A percentile compares a stretch with the other conserved stretches of the same genome.
Conservation (phyloP, 2,329 filamentous ascomycete genomes). For the Boeremia exigua region DNA sequence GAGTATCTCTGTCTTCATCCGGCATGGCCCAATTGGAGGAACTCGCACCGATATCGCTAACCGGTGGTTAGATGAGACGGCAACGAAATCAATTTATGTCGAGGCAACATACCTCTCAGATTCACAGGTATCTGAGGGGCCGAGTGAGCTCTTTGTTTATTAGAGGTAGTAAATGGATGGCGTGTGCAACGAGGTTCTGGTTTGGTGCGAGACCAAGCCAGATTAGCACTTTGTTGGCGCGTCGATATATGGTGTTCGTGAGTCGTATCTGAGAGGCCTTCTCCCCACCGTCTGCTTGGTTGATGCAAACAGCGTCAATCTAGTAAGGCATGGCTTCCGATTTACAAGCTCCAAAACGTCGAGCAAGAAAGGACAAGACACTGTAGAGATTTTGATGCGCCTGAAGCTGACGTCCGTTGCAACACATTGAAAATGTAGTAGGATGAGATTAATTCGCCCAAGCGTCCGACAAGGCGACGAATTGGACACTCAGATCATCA, state of each 20-base stretch:
- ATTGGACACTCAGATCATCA: background rate
- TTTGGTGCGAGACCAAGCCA: constrained; percentile 9
- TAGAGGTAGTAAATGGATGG: background rate
- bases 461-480: background rate
- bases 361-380: constrained; percentile 1
- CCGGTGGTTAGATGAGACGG: background rate
- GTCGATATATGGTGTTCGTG: constrained; percentile 16
- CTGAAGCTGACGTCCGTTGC: constrained; percentile 2
- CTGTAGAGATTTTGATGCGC: constrained; percentile 3
- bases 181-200: background rate
- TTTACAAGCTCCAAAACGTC: background rate
- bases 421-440: background rate
- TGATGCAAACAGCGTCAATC: constrained; percentile 23
- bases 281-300: constrained; percentile 20
- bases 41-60: background rate
- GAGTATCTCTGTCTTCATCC: background rate
- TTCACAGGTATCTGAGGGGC: background rate
- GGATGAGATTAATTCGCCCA: constrained; percentile 4
- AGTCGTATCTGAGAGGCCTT: constrained; percentile 12
- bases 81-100: too few species aligned
- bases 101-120: background rate
- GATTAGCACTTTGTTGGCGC: constrained; percentile 10
- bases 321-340: constrained; percentile 1
- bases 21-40: background rate
- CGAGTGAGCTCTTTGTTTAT: background rate